Base-by-base conservation (phyloP, 164 flowering plant species). In the Tetrastigma voinierianum region DNA sequence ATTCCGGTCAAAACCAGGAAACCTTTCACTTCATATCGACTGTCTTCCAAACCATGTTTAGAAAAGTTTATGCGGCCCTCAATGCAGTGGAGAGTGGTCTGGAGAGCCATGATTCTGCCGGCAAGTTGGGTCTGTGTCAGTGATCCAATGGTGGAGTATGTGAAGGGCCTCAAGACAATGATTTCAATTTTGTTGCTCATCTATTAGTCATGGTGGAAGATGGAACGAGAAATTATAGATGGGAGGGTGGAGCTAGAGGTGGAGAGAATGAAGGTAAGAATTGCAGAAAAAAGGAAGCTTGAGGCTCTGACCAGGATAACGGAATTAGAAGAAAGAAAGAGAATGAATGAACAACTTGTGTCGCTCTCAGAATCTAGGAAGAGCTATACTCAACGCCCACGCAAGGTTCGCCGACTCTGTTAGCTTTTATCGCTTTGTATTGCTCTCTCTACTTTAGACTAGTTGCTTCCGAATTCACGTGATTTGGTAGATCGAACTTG, bases 101-200 rank as follows among this genome's bases (percentile, higher is more conserved):
- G 51, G 77, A 80, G n/a, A 20, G 74, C 70, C 59, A 63, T 82
- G 17, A 76, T 84, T 9, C 46, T 59, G 43, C 62, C n/a, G n/a
- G n/a, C n/a, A n/a, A 65, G 43, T 62, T 84, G 53, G 70, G 81
- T 4, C 70, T 84, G 86, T 81, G 84, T n/a, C 47, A 53, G n/a
- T n/a, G n/a, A 51, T 59, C 86, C 88, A 21, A 70, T 84, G 83
- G 79, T 76, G 54, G 72, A 77, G 55, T 76, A 82, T 68, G 86
- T 76, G 21, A 67, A 76, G 14, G 69, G 63, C 70, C 67, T 77
- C 10, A 78, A 76, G 69, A 61, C 52, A n/a, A n/a, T n/a, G n/a
- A n/a, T n/a, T n/a, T n/a, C n/a, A n/a, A n/a, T n/a, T n/a, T n/a
- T n/a, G n/a, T n/a, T 63, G 51, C 61, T 1, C 72, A 46, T 2